Evolutionary conservation across 805 yeast species (phyloP).

Genomic region (Candida mattraensis): DNA sequence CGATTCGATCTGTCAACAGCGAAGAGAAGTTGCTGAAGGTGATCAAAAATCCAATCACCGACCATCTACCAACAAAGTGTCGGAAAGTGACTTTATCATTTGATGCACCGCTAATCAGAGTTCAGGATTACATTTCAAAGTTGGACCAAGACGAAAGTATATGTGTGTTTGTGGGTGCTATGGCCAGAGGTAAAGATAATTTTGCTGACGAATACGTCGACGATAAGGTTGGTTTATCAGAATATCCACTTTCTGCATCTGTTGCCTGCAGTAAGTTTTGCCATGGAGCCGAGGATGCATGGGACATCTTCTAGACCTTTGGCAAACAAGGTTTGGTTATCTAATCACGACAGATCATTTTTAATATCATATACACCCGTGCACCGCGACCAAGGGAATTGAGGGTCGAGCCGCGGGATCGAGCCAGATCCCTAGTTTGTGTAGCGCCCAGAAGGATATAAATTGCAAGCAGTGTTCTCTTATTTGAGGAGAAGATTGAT

Average conservation of each 20-base stretch:
- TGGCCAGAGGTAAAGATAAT: slow-evolving; percentile 97
- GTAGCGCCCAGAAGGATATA: no score
- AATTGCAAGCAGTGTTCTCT: no score
- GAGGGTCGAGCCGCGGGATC: no score
- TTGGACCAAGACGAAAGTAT: slow-evolving; percentile 88
- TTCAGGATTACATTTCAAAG: slow-evolving; percentile 80
- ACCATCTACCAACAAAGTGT: slow-evolving; percentile 94
- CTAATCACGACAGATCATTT: no score
- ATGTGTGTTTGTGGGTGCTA: slow-evolving; percentile 98
- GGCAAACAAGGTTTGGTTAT: no score
- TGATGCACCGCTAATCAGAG: slow-evolving; percentile 85
- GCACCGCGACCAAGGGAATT: no score
- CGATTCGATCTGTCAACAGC: slow-evolving; percentile 91
- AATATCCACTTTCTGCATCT: slow-evolving; percentile 93
- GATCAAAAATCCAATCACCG: slow-evolving; percentile 95
- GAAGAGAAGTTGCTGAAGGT: slow-evolving; percentile 93
- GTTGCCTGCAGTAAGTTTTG: slow-evolving; percentile 98
- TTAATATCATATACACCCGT: no score
- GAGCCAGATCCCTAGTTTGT: no score
- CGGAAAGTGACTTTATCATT: slow-evolving; percentile 89
- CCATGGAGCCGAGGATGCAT: slow-evolving; percentile 98
- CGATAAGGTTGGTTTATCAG: slow-evolving; percentile 93
- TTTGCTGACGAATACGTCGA: slow-evolving; percentile 97
- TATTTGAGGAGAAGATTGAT: no score
- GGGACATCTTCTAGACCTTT: slow-evolving; percentile 70